A percentile compares a stretch with the other conserved stretches of the same genome.
These are phyloP conservation scores for Fusarium sp. DNA, from an alignment of 2,329 filamentous ascomycete genomes.

Conservation along the genomic window DNA sequence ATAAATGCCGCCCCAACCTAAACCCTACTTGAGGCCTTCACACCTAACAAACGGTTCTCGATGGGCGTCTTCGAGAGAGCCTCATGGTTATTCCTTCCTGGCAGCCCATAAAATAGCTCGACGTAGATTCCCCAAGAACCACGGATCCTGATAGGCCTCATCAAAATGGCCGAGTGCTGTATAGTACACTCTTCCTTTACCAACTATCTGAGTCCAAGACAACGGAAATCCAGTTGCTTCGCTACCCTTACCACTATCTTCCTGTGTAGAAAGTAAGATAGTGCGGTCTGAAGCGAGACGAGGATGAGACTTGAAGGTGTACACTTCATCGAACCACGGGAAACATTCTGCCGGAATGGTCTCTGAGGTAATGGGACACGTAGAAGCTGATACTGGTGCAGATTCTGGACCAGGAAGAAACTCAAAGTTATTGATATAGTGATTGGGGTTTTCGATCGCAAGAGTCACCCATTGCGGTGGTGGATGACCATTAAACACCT, in stretches of 20 bases:
- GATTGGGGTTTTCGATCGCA: background rate
- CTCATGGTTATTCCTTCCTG: background rate
- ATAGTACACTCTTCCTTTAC: conserved; percentile 19
- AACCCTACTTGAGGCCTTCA: too few species aligned
- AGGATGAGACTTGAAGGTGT: conserved; percentile 19
- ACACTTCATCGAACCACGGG: conserved; percentile 25
- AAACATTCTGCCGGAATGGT: accelerated
- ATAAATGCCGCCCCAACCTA: too few species aligned
- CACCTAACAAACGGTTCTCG: background rate
- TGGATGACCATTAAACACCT: conserved; percentile 14
- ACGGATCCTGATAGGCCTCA: conserved; percentile 7
- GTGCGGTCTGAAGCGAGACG: background rate
- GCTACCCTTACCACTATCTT: accelerated
- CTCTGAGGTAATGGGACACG: background rate
- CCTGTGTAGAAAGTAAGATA: background rate
- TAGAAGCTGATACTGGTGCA: background rate
- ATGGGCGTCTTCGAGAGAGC: too few species aligned
- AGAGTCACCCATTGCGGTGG: conserved; percentile 22
- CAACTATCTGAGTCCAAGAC: conserved; percentile 14
- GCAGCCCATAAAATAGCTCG: conserved; percentile 20
- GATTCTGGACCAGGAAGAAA: background rate
- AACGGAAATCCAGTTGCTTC: background rate
- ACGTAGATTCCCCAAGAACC: conserved; percentile 16
- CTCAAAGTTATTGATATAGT: background rate
- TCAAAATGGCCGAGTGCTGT: conserved; percentile 32